Conservation (phyloP, 495 filamentous ascomycete genomes). For the Xylaria nigripes region DNA sequence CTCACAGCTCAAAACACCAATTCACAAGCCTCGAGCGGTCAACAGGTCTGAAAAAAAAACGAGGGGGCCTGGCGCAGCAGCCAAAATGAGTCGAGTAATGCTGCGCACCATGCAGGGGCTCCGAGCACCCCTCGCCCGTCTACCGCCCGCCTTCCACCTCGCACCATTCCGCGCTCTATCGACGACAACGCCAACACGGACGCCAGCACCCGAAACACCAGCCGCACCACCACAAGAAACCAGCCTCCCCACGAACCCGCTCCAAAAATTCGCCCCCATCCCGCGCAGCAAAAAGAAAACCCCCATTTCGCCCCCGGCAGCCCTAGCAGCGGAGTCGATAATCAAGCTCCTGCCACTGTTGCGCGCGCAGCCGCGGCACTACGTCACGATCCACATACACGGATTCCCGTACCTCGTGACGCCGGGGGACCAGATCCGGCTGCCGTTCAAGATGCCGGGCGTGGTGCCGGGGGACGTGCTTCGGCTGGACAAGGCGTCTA, state of each 20-base stretch:
- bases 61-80: background rate
- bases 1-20: background rate
- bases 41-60: background rate
- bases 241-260: conserved; percentile 30
- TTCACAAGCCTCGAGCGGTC: background rate
- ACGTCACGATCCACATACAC: conserved; percentile 81
- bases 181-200: conserved; percentile 12
- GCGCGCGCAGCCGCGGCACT: conserved; percentile 69
- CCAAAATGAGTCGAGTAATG: conserved; percentile 36
- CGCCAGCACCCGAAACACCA: conserved; percentile 20
- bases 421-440: conserved; percentile 71
- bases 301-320: conserved; percentile 17
- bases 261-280: background rate
- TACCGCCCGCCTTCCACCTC: conserved; percentile 25
- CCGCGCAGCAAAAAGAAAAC: conserved; percentile 20
- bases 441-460: conserved; percentile 88
- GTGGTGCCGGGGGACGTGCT: conserved; percentile 76
- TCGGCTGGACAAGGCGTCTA: conserved; percentile 72
- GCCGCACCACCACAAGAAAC: conserved; percentile 12
- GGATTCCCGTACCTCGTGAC: conserved; percentile 85
- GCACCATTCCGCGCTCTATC: conserved; percentile 21
- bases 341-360: conserved; percentile 66
- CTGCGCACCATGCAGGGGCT: conserved; percentile 44
- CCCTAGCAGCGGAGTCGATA: conserved; percentile 32
- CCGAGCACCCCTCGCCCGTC: conserved; percentile 28